Conservation (phyloP, 2,329 filamentous ascomycete genomes). For the Lachnellula arida region DNA sequence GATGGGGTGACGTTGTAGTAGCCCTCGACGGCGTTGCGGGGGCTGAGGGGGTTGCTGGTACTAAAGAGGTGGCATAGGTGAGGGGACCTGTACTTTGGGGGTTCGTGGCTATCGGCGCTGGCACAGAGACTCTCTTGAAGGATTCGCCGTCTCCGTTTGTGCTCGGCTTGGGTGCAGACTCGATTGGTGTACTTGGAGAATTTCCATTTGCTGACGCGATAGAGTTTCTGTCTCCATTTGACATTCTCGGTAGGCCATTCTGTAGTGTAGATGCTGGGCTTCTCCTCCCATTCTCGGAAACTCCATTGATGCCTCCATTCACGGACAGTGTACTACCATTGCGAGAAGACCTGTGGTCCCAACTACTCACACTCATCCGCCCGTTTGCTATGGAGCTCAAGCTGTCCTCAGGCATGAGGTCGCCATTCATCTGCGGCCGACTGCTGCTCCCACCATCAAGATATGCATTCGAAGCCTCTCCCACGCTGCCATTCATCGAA, state of each 20-base stretch:
- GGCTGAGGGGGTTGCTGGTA: conserved; percentile 25
- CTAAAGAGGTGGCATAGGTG: conserved; percentile 28
- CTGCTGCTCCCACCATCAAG: conserved; percentile 22
- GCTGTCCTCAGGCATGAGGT: conserved; percentile 40
- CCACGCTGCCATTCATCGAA: conserved; percentile 32
- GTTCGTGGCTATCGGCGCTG: conserved; percentile 25
- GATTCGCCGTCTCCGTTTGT: conserved; percentile 24
- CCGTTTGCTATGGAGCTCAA: conserved; percentile 57
- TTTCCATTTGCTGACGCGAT: conserved; percentile 28
- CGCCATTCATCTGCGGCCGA: conserved; percentile 26
- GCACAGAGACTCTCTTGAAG: conserved; percentile 17
- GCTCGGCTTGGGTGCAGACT: conserved; percentile 9
- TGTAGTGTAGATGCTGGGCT: conserved; percentile 19
- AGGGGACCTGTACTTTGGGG: conserved; percentile 31
- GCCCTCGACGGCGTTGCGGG: conserved; percentile 25
- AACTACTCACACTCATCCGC: conserved; percentile 41
- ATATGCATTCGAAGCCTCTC: conserved; percentile 31
- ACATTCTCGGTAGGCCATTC: conserved; percentile 22
- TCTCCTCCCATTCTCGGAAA: conserved; percentile 28
- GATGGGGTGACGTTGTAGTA: conserved; percentile 42
- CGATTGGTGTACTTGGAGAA: conserved; percentile 11
- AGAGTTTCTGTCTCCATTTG: conserved; percentile 27
- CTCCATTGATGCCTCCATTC: conserved; percentile 25
- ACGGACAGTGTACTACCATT: conserved; percentile 30
- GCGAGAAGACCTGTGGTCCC: conserved; percentile 28